phyloP scores from a whole-genome alignment of 2,329 filamentous ascomycete species.

The Cordyceps fumosorosea region DNA sequence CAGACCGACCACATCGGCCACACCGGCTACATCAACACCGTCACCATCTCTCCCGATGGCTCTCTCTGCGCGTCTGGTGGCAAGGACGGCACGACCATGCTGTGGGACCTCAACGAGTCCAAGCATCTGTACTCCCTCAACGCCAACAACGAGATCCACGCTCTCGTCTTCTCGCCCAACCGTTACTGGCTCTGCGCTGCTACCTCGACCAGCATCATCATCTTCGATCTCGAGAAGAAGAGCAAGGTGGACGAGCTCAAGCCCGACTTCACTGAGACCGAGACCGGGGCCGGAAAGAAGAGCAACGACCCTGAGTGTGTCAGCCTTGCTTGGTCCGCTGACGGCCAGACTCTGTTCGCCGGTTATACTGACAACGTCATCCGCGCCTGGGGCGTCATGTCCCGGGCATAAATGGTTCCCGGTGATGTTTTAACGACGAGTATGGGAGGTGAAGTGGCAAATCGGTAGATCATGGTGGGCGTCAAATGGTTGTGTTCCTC shows the following conservation, averaged over 20 bases:
- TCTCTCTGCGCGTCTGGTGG: conserved; percentile 98
- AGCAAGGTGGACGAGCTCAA: conserved; percentile 99
- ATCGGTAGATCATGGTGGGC: conserved; percentile 40
- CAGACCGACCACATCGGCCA: conserved; percentile 99
- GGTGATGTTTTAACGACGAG: conserved; percentile 18
- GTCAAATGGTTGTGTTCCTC: conserved; percentile 41
- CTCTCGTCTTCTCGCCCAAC: conserved; percentile 99
- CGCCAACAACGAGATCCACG: conserved; percentile 99
- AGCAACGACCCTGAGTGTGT: conserved; percentile 98
- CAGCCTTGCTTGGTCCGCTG: conserved; percentile 92
- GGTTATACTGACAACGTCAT: conserved; percentile 99
- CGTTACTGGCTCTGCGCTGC: conserved; percentile 99
- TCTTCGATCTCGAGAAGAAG: conserved; percentile 99
- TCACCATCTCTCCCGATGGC: conserved; percentile 99
- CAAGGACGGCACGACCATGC: conserved; percentile 99
- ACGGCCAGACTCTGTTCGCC: conserved; percentile 98
- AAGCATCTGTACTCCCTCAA: conserved; percentile 99
- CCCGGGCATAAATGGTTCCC: conserved; percentile 60
- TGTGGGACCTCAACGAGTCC: conserved; percentile 99
- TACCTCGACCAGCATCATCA: conserved; percentile 96
- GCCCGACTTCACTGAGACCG: conserved; percentile 91
- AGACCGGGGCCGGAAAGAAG: conserved; percentile 97
- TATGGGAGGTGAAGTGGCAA: conserved; percentile 17
- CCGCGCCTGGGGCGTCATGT: conserved; percentile 97
- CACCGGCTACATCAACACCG: conserved; percentile 99